phyloP scores from a whole-genome alignment of 306 rosid genomes.

The Dryas alaskensis region DNA sequence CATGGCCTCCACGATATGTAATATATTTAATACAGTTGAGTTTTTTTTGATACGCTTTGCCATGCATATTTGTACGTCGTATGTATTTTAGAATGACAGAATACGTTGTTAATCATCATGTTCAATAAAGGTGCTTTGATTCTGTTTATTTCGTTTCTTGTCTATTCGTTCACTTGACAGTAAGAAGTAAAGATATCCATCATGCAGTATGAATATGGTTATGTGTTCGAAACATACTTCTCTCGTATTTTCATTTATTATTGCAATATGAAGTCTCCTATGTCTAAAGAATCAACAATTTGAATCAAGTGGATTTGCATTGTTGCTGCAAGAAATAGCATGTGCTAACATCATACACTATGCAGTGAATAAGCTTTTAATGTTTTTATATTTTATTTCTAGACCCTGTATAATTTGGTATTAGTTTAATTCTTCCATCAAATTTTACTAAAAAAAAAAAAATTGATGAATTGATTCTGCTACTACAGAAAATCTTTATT shows the following conservation, averaged over 20 bases:
- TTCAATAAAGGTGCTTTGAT: not conserved
- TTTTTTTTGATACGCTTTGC: constrained; percentile 23
- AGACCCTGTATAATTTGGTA: not conserved
- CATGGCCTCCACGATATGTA: constrained; percentile 30
- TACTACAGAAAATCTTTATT: not conserved
- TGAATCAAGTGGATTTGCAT: constrained; percentile 1
- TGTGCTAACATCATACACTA: not conserved
- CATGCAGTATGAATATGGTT: not conserved
- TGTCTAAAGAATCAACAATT: not conserved
- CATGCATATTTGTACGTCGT: constrained; percentile 8
- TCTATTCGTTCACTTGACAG: constrained; percentile 12
- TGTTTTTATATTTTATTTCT: not conserved
- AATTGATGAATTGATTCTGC: not conserved
- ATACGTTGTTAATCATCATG: constrained; percentile 7
- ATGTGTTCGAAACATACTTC: not conserved
- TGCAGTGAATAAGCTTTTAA: not conserved
- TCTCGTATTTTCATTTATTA: constrained; percentile 15
- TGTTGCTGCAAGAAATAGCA: not conserved
- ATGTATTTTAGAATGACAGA: constrained; percentile 26
- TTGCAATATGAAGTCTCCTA: not conserved
- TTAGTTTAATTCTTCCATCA: not conserved
- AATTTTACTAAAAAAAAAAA: not conserved
- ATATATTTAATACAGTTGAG: constrained; percentile 30
- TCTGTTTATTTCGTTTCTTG: not conserved
- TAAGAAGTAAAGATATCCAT: not conserved